Percentiles rank a stretch among this genome's conserved stretches.
Evolutionary conservation across 1,139 yeast species (phyloP).

Genomic region (Debaryomycetaceae sp.): DNA sequence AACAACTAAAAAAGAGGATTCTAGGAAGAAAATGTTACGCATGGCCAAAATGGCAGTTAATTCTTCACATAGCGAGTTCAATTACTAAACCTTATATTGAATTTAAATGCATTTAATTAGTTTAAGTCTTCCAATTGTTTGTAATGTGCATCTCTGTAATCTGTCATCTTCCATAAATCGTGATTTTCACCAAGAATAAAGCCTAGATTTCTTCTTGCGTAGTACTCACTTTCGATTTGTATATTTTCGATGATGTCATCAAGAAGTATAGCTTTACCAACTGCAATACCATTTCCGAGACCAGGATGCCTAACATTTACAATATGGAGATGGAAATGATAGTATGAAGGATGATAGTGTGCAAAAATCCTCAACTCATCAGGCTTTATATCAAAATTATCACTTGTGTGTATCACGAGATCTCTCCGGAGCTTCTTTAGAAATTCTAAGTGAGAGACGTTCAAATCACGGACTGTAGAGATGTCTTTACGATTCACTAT

Average conservation of each 20-base stretch:
- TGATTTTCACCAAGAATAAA: constrained; percentile 75
- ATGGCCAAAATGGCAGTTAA: constrained; percentile 72
- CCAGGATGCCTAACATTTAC: constrained; percentile 75
- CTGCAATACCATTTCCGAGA: constrained; percentile 64
- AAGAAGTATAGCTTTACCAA: constrained; percentile 78
- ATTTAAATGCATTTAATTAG: not conserved
- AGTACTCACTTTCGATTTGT: constrained; percentile 45
- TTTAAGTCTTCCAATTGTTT: not conserved
- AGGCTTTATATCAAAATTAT: constrained; percentile 29
- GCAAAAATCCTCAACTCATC: constrained; percentile 70
- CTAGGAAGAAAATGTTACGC: constrained; percentile 69
- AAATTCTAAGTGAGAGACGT: constrained; percentile 54
- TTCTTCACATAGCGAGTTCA: constrained; percentile 68
- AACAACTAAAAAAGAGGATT: constrained; percentile 51
- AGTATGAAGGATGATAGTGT: constrained; percentile 95
- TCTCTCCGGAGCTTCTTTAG: constrained; percentile 43
- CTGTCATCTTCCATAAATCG: constrained; percentile 59
- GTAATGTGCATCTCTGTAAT: constrained; percentile 15
- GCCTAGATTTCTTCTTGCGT: constrained; percentile 39
- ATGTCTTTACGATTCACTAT: constrained; percentile 72
- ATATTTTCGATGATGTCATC: constrained; percentile 82
- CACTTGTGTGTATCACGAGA: constrained; percentile 47
- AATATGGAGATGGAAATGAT: constrained; percentile 92
- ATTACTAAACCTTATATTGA: constrained; percentile 32
- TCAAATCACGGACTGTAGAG: constrained; percentile 74